These are phyloP conservation scores for Debaryomyces udenii DNA, from an alignment of 1,139 yeast genomes.

Conservation along the genomic window DNA sequence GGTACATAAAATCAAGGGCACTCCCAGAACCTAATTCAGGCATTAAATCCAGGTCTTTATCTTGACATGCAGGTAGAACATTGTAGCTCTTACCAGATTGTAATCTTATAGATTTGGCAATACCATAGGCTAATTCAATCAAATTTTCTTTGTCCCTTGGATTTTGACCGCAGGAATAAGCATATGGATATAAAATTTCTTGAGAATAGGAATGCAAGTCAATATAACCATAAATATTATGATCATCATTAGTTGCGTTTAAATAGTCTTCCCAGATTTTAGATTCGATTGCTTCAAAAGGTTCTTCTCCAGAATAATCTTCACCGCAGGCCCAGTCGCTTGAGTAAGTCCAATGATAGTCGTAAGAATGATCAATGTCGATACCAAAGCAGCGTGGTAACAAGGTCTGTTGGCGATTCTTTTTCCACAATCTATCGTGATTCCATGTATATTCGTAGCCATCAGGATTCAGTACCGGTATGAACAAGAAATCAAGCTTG, in stretches of 20 bases:
- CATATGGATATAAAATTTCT: slow-evolving; percentile 80
- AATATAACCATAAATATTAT: slow-evolving; percentile 71
- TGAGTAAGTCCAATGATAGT: slow-evolving; percentile 69
- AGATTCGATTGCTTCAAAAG: slow-evolving; percentile 80
- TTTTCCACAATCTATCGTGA: slow-evolving; percentile 82
- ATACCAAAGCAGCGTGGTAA: slow-evolving; percentile 74
- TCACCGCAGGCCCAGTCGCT: slow-evolving; percentile 78
- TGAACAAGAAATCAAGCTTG: slow-evolving; percentile 66
- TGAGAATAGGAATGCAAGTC: slow-evolving; percentile 88
- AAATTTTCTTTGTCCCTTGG: slow-evolving; percentile 84
- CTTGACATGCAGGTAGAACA: slow-evolving; percentile 79
- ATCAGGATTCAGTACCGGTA: slow-evolving; percentile 89
- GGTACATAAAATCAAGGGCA: slow-evolving; percentile 83
- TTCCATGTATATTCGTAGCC: slow-evolving; percentile 87
- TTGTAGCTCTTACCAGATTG: slow-evolving; percentile 64
- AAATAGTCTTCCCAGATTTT: slow-evolving; percentile 64
- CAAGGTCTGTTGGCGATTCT: slow-evolving; percentile 78
- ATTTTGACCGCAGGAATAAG: slow-evolving; percentile 69
- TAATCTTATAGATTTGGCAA: slow-evolving; percentile 70
- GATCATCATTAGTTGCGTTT: slow-evolving; percentile 59
- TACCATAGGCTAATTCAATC: slow-evolving; percentile 78
- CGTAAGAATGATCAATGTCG: slow-evolving; percentile 85
- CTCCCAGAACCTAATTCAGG: slow-evolving; percentile 84
- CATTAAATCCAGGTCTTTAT: slow-evolving; percentile 66
- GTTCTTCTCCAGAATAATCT: slow-evolving; percentile 75